Percentiles rank a stretch among this genome's conserved stretches.
These are phyloP conservation scores for Zygotorulaspora florentina DNA, from an alignment of 805 yeast genomes.

Conservation along the genomic window DNA sequence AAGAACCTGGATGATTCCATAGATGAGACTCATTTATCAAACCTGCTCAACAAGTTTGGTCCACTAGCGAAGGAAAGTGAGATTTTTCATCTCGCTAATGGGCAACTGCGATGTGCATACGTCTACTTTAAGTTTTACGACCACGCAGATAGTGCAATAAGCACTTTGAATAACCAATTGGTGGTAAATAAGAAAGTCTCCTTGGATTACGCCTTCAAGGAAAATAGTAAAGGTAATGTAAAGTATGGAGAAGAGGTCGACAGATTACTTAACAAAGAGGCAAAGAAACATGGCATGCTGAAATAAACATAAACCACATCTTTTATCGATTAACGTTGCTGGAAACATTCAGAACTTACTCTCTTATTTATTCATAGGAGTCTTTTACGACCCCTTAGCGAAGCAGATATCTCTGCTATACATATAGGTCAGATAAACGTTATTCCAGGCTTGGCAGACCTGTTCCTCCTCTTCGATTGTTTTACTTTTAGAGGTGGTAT, in stretches of 20 bases:
- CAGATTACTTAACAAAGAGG: constrained; percentile 62
- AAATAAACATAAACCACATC: neutral
- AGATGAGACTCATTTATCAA: constrained; percentile 52
- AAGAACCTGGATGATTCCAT: constrained; percentile 65
- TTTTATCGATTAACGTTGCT: neutral
- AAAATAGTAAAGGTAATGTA: constrained; percentile 42
- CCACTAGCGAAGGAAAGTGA: constrained; percentile 46
- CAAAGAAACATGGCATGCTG: constrained; percentile 41
- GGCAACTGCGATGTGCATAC: constrained; percentile 55
- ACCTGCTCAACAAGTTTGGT: constrained; percentile 64
- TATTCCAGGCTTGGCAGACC: constrained; percentile 28
- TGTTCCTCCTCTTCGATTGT: constrained; percentile 12
- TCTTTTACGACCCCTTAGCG: neutral
- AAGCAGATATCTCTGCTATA: constrained; percentile 19
- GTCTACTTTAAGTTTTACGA: constrained; percentile 61
- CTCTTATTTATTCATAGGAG: neutral
- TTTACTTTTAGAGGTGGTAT: constrained; percentile 9
- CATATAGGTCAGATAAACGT: constrained; percentile 19
- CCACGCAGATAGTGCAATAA: constrained; percentile 67
- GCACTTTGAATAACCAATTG: constrained; percentile 60
- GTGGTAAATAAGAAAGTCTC: constrained; percentile 61
- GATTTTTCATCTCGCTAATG: constrained; percentile 43
- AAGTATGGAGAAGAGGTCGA: constrained; percentile 80
- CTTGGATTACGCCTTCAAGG: constrained; percentile 70
- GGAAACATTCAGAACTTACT: neutral